A percentile compares a stretch with the other conserved stretches of the same genome.
These are phyloP conservation scores for Colletotrichum gloeosporioides DNA, from an alignment of 2,329 filamentous ascomycete genomes.

Conservation along the genomic window DNA sequence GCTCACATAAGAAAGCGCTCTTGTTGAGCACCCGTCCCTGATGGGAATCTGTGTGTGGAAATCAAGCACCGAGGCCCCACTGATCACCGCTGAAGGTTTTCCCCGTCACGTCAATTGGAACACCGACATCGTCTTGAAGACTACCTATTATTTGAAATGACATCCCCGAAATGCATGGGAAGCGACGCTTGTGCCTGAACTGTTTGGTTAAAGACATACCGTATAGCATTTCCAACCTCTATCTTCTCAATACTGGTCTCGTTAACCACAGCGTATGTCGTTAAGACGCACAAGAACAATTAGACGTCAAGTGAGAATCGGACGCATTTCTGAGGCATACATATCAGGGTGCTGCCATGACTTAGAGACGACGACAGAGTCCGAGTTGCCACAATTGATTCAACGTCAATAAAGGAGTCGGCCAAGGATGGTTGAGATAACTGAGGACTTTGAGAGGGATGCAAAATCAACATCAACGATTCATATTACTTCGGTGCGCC, in stretches of 20 bases:
- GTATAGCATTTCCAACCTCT: not conserved
- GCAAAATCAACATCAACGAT: not conserved
- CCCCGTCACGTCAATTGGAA: not conserved
- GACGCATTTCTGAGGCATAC: not conserved
- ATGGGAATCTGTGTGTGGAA: not conserved
- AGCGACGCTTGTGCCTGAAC: no score
- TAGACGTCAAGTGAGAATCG: not conserved
- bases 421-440: not conserved
- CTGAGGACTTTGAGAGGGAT: not conserved
- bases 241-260: not conserved
- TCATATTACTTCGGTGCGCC: not conserved
- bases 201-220: not conserved
- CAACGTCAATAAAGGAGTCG: rapidly evolving
- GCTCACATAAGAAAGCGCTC: not conserved
- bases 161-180: not conserved
- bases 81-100: not conserved
- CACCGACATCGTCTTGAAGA: not conserved
- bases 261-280: not conserved
- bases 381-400: not conserved
- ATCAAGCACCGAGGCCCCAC: not conserved
- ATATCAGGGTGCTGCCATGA: rapidly evolving
- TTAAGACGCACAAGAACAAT: not conserved
- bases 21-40: not conserved
- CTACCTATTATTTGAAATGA: not conserved
- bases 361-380: not conserved